Conservation (phyloP, 2,329 filamentous ascomycete genomes). For the Fonsecaea erecta region DNA sequence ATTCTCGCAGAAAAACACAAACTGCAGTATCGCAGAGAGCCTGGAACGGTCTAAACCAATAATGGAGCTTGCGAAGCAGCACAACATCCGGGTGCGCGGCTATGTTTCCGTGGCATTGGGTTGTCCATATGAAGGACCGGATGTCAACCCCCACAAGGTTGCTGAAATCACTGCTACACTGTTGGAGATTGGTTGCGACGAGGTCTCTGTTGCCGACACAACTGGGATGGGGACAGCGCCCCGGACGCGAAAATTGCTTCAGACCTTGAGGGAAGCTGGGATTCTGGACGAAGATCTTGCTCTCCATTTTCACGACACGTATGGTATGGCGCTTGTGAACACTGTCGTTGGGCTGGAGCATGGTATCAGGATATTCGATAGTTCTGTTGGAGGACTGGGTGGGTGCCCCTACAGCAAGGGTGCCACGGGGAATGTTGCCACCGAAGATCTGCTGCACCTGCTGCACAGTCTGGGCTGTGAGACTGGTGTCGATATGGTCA, state of each 20-base stretch:
- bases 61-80: slow-evolving; percentile 59
- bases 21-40: slow-evolving; percentile 67
- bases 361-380: slow-evolving; percentile 67
- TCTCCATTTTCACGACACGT: slow-evolving; percentile 70
- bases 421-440: slow-evolving; percentile 68
- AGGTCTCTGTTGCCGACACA: slow-evolving; percentile 69
- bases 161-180: slow-evolving; percentile 65
- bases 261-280: slow-evolving; percentile 63
- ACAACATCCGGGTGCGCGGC: slow-evolving; percentile 63
- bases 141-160: slow-evolving; percentile 63
- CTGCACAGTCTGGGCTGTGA: slow-evolving; percentile 64
- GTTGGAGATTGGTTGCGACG: slow-evolving; percentile 68
- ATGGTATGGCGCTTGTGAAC: slow-evolving; percentile 68
- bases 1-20: slow-evolving; percentile 69
- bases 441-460: slow-evolving; percentile 66
- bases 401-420: slow-evolving; percentile 69
- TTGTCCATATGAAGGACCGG: slow-evolving; percentile 68
- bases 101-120: slow-evolving; percentile 69
- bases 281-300: slow-evolving; percentile 64
- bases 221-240: slow-evolving; percentile 71
- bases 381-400: slow-evolving; percentile 66
- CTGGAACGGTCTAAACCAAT: slow-evolving; percentile 64
- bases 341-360: slow-evolving; percentile 66
- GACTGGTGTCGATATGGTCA: slow-evolving; percentile 62
- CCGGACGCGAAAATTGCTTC: slow-evolving; percentile 62